phyloP scores from a whole-genome alignment of 2,329 filamentous ascomycete genomes.

The Alternaria rosae region DNA sequence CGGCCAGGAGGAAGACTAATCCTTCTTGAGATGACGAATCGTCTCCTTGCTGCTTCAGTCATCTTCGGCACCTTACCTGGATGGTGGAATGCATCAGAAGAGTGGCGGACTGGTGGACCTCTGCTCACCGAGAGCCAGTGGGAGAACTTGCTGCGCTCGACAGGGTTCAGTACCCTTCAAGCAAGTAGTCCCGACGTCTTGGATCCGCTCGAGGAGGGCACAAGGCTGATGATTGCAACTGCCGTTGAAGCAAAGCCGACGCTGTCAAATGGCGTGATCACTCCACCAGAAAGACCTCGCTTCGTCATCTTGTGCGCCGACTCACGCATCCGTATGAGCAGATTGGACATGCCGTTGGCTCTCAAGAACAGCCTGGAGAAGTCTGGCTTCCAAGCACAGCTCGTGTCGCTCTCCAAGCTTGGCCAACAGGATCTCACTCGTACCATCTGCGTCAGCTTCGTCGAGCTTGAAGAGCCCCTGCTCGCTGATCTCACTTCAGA shows the following conservation, averaged over 20 bases:
- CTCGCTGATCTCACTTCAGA: conserved; percentile 4
- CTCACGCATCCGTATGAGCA: conserved; percentile 13
- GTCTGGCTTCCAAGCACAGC: conserved; percentile 10
- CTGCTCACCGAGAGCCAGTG: conserved; percentile 42
- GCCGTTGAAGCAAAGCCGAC: conserved; percentile 16
- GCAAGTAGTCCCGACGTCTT: conserved; percentile 18
- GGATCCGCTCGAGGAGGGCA: conserved; percentile 22
- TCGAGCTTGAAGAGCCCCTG: conserved; percentile 20
- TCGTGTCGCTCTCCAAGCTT: conserved; percentile 11
- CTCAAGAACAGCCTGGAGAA: conserved; percentile 10
- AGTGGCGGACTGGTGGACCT: conserved; percentile 41
- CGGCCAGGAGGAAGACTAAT: conserved; percentile 57
- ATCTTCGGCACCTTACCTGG: conserved; percentile 34
- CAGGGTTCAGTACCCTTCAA: conserved; percentile 41
- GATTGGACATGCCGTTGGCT: conserved; percentile 13
- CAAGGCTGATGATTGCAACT: conserved; percentile 19
- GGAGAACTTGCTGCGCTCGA: conserved; percentile 40
- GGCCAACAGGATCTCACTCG: conserved; percentile 4
- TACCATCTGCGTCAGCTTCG: conserved; percentile 18
- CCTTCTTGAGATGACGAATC: conserved; percentile 48
- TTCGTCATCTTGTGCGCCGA: conserved; percentile 14
- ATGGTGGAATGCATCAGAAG: conserved; percentile 34
- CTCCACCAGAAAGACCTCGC: conserved; percentile 11
- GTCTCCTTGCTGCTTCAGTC: conserved; percentile 18
- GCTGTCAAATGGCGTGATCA: conserved; percentile 5